Percentiles rank a stretch among this genome's conserved stretches.
These are phyloP conservation scores for Pestalotiopsis sp. DNA, from an alignment of 2,329 filamentous ascomycete species.

Conservation along the genomic window DNA sequence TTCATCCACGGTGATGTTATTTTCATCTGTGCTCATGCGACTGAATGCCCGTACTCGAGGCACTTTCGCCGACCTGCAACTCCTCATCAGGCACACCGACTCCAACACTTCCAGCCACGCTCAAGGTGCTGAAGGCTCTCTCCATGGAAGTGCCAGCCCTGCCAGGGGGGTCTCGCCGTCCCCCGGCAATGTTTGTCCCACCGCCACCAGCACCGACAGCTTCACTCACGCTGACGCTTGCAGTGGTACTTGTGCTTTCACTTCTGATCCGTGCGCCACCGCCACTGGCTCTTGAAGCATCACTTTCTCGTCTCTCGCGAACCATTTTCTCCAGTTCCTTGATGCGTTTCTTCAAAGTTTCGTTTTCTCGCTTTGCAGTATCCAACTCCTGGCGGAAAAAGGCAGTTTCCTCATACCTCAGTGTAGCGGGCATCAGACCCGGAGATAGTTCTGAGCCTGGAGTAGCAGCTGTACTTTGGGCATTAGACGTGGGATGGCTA, in stretches of 20 bases:
- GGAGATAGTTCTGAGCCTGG: constrained; percentile 52
- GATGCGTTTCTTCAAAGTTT: constrained; percentile 60
- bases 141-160: constrained; percentile 40
- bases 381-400: constrained; percentile 64
- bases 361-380: constrained; percentile 64
- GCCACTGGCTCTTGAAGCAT: constrained; percentile 21
- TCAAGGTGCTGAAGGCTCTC: constrained; percentile 47
- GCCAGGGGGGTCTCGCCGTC: constrained; percentile 37
- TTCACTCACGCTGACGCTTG: constrained; percentile 47
- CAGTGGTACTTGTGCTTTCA: constrained; percentile 55
- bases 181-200: constrained; percentile 48
- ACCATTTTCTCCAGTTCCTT: constrained; percentile 62
- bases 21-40: constrained; percentile 5
- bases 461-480: constrained; percentile 41
- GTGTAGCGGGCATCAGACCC: constrained; percentile 56
- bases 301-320: constrained; percentile 48
- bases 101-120: constrained; percentile 44
- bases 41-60: constrained; percentile 48
- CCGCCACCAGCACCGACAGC: constrained; percentile 25
- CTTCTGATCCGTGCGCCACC: constrained; percentile 36
- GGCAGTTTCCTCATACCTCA: constrained; percentile 64
- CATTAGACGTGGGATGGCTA: constrained; percentile 35
- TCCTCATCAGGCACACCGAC: constrained; percentile 63
- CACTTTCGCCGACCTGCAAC: constrained; percentile 63
- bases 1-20: not conserved